Percentiles rank a stretch among this genome's conserved stretches.
Evolutionary conservation across 2,329 filamentous ascomycete genomes (phyloP).

Genomic region (Fusarium pilosicola): DNA sequence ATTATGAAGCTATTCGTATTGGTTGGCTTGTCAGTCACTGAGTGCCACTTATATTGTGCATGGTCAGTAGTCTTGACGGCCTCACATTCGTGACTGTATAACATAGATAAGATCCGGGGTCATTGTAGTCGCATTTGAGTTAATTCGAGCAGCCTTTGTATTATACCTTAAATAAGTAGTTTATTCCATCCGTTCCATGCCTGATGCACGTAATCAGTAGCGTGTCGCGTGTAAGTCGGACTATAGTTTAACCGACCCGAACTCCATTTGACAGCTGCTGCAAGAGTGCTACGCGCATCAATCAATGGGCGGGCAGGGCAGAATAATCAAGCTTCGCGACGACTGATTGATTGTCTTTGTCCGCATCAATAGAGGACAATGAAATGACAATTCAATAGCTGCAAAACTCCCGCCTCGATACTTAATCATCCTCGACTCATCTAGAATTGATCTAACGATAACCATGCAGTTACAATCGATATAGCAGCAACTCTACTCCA

Average conservation of each 20-base stretch:
- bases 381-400: slow-evolving; percentile 26
- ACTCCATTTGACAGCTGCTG: slow-evolving; percentile 17
- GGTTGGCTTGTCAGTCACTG: neutral
- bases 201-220: neutral
- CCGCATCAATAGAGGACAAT: slow-evolving; percentile 32
- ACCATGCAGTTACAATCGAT: slow-evolving; percentile 37
- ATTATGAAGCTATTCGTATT: neutral
- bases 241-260: slow-evolving; percentile 33
- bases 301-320: slow-evolving; percentile 9
- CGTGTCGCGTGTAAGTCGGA: slow-evolving; percentile 37
- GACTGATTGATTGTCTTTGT: slow-evolving; percentile 35
- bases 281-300: slow-evolving; percentile 31
- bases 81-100: too few species aligned
- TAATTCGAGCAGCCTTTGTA: neutral
- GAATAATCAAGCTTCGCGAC: slow-evolving; percentile 40
- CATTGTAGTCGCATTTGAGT: neutral
- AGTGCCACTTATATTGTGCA: too few species aligned
- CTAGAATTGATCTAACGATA: slow-evolving; percentile 6
- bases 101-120: neutral
- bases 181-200: neutral
- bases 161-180: neutral
- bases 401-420: slow-evolving; percentile 3
- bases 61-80: too few species aligned
- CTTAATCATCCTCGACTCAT: neutral
- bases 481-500: slow-evolving; percentile 17